Evolutionary conservation across 306 rosid species (phyloP).

Genomic region (Sicyos edulis): DNA sequence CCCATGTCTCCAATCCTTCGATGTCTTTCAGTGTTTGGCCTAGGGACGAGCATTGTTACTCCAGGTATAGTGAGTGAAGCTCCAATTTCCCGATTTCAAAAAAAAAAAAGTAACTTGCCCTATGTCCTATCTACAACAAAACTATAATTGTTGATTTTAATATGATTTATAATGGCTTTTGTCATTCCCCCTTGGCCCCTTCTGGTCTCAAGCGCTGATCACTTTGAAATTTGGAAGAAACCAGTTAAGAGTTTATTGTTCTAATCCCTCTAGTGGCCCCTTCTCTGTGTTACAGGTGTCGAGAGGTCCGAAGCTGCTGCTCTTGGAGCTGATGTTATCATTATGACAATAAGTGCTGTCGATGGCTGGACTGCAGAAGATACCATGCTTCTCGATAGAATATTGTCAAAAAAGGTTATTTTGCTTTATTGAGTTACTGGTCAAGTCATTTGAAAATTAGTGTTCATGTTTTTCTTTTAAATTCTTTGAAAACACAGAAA

Average conservation of each 20-base stretch:
- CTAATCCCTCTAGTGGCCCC: not conserved
- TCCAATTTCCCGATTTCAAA: too few relatives aligned
- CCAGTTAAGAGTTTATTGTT: not conserved
- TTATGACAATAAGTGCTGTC: conserved; percentile 76
- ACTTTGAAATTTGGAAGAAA: not conserved
- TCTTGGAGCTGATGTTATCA: conserved; percentile 74
- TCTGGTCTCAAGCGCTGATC: not conserved
- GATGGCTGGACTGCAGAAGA: conserved; percentile 95
- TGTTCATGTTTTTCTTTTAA: not conserved
- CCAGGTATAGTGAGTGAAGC: too few relatives aligned
- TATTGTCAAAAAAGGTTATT: conserved; percentile 63
- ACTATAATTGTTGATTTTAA: not conserved
- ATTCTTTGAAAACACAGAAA: conserved; percentile 35
- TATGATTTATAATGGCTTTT: not conserved
- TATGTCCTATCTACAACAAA: too few relatives aligned
- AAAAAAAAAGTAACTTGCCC: too few relatives aligned
- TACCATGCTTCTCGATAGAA: conserved; percentile 60
- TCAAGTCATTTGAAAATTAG: not conserved
- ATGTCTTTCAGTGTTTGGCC: too few relatives aligned
- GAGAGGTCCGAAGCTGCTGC: conserved; percentile 98
- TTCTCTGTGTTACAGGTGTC: conserved; percentile 51
- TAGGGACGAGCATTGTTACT: too few relatives aligned
- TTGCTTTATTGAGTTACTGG: not conserved
- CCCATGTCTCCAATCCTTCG: too few relatives aligned
- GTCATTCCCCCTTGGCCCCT: not conserved